Base-by-base conservation (phyloP, 1,284 basidiomycete genomes). In the Cutaneotrichosporon sp. region DNA sequence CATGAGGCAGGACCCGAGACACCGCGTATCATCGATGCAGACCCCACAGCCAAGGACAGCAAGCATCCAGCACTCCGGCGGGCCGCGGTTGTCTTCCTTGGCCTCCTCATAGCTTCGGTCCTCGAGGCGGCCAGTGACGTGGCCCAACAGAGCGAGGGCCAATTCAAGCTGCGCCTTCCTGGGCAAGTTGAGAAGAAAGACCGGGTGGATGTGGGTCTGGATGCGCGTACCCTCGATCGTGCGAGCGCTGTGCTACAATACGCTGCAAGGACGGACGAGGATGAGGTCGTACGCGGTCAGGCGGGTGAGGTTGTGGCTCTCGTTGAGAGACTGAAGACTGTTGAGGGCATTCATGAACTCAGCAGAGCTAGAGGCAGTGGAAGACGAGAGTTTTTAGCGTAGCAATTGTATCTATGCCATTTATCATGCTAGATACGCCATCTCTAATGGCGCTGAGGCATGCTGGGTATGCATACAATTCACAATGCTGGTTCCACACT, bases 31-130 rank as follows among this genome's bases (percentile, higher is more conserved):
- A 45, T 80, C 73, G 83, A 84, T 71, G 68, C 68, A 25, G 75
- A 82, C 31, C 85, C 83, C 12, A 56, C 55, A 5, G 79, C 78
- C 2, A 75, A 75, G 8, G 78, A 85, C 64, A 64, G 84, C 0
- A 88, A 84, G 64, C 80, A 88, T 41, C 87, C 91, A 0, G 81
- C 88, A 0, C 76, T 94, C 7, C 82, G 90, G 27, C 83, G 91
- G 31, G 84, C 88, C 2, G 89, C 88, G 0, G 68, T 93, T 29
- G 84, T 90, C 62, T 85, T 93, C 68, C 77, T 93, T 32, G 79
- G 82, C 2, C 70, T 84, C 19, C 76, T 90, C 32, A 70, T 88
- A 20, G 78, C 79, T 17, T 79, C 82, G 7, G 39, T 63, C 31
- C 53, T 63, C 34, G 52, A 60, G 43, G 41, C 49, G 3, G 52